Conservation (phyloP, 2,329 filamentous ascomycete genomes). For the Septoria petroselini region DNA sequence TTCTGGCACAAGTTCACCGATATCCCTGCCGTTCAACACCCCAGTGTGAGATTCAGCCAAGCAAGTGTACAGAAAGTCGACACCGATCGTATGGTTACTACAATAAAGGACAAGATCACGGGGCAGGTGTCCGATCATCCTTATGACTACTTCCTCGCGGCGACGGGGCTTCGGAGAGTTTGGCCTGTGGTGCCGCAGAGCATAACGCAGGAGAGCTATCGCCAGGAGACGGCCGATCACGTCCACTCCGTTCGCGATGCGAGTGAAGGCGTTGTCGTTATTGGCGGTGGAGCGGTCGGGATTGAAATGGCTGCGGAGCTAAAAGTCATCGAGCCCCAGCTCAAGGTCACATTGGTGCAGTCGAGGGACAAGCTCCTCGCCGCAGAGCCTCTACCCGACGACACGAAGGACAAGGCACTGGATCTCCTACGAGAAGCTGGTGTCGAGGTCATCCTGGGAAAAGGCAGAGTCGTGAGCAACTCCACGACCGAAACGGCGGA, state of each 20-base stretch:
- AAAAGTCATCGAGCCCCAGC: conserved; percentile 62
- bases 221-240: conserved; percentile 60
- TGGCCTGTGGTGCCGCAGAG: conserved; percentile 73
- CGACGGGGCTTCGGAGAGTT: conserved; percentile 65
- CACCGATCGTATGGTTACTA: conserved; percentile 58
- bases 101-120: conserved; percentile 44
- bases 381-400: conserved; percentile 67
- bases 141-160: conserved; percentile 75
- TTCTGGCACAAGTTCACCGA: conserved; percentile 69
- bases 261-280: conserved; percentile 61
- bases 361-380: conserved; percentile 68
- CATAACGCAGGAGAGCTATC: conserved; percentile 59
- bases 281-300: conserved; percentile 76
- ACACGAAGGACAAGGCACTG: conserved; percentile 62
- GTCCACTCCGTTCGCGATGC: conserved; percentile 53
- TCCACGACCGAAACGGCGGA: conserved; percentile 48
- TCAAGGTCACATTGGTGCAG: conserved; percentile 70
- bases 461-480: conserved; percentile 54
- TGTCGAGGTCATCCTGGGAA: conserved; percentile 61
- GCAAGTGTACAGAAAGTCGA: conserved; percentile 63
- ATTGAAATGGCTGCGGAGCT: conserved; percentile 80
- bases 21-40: conserved; percentile 62
- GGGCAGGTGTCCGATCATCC: conserved; percentile 31
- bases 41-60: conserved; percentile 62
- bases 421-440: conserved; percentile 59